phyloP scores from a whole-genome alignment of 129 eudicot genomes.

The Sambucus nigra region DNA sequence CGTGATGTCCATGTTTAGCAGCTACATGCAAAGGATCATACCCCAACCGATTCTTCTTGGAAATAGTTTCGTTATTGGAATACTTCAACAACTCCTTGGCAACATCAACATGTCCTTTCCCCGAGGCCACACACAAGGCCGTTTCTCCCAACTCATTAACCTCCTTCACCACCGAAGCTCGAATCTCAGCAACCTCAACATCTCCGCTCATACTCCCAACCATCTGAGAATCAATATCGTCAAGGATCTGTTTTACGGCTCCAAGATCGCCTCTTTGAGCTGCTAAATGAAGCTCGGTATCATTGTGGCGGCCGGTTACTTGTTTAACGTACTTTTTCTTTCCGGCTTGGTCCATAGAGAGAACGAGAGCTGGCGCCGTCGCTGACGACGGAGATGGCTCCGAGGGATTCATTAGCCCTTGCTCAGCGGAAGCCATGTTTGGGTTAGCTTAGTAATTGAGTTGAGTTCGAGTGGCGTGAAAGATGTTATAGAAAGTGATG shows the following conservation, averaged over 20 bases:
- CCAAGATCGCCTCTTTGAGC: conserved; percentile 69
- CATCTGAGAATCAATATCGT: conserved; percentile 54
- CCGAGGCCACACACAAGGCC: conserved; percentile 63
- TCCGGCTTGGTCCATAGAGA: conserved; percentile 70
- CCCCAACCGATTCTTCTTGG: conserved; percentile 42
- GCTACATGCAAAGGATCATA: conserved; percentile 70
- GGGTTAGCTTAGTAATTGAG: too few relatives aligned
- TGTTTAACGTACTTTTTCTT: conserved; percentile 79
- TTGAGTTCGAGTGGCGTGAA: too few relatives aligned
- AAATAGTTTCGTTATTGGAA: conserved; percentile 39
- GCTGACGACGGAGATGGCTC: conserved; percentile 61
- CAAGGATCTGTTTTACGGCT: conserved; percentile 60
- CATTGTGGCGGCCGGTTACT: conserved; percentile 72
- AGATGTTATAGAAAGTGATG: too few relatives aligned
- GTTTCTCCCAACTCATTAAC: conserved; percentile 64
- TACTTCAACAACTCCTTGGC: conserved; percentile 63
- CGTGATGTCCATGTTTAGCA: conserved; percentile 66
- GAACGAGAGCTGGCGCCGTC: conserved; percentile 62
- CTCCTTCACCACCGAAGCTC: conserved; percentile 62
- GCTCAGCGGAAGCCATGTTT: background rate
- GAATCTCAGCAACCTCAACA: conserved; percentile 61
- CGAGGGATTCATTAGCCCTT: conserved; percentile 20
- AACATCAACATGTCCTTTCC: conserved; percentile 55
- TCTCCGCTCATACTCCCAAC: conserved; percentile 51
- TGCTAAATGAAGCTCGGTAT: conserved; percentile 75